Conservation (phyloP, 192 early-diverging fungal species). For the Jimgerdemannia lactiflua region DNA sequence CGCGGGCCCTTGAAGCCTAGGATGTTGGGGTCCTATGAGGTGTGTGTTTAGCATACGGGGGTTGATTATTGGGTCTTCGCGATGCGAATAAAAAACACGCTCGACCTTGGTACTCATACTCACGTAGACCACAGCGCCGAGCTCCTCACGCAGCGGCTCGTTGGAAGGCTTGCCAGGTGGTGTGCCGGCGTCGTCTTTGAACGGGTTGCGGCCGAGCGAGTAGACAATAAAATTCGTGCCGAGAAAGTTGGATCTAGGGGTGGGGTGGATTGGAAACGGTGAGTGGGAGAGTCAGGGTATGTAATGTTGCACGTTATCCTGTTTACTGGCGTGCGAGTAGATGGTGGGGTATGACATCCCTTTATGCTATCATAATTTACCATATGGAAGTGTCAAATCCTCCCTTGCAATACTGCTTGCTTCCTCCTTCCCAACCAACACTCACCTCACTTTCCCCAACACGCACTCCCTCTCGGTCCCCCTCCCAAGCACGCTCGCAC, state of each 20-base stretch:
- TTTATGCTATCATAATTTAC: no score
- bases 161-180: conserved; percentile 18
- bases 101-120: neutral
- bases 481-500: conserved; percentile 12
- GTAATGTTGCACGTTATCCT: no score
- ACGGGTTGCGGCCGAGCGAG: conserved; percentile 49
- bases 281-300: no score
- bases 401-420: no score
- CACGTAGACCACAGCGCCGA: conserved; percentile 79
- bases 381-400: no score
- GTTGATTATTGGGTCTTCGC: neutral
- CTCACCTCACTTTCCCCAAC: conserved; percentile 44
- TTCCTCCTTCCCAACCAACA: neutral
- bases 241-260: conserved; percentile 75
- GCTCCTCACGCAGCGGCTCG: conserved; percentile 60
- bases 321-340: no score
- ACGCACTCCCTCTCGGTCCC: conserved; percentile 18
- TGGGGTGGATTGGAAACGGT: neutral
- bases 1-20: conserved; percentile 90
- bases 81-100: neutral
- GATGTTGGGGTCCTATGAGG: conserved; percentile 74
- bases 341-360: no score
- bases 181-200: conserved; percentile 20
- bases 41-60: neutral
- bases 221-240: conserved; percentile 83